Conservation (phyloP, 768 basidiomycete genomes). For the Termitomyces sp. region DNA sequence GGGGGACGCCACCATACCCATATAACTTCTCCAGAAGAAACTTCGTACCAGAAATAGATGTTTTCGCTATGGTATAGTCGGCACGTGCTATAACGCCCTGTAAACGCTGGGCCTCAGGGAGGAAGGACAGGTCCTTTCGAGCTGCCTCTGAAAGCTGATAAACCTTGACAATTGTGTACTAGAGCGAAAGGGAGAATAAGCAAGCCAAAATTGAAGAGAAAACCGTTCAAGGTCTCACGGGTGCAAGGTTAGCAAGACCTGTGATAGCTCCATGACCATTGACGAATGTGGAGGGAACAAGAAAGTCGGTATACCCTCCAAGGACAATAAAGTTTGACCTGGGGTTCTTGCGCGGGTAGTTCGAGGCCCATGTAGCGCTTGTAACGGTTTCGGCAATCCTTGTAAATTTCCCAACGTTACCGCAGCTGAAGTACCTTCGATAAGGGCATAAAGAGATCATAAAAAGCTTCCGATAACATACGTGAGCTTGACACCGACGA, state of each 20-base stretch:
- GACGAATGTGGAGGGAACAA: conserved; percentile 65
- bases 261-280: conserved; percentile 88
- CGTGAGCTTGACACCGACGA: conserved; percentile 88
- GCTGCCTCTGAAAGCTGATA: conserved; percentile 58
- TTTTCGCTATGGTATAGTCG: conserved; percentile 74
- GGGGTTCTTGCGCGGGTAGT: conserved; percentile 63
- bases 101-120: conserved; percentile 64
- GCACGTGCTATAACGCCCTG: conserved; percentile 80
- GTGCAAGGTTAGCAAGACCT: conserved; percentile 80
- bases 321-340: conserved; percentile 75
- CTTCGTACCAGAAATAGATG: conserved; percentile 82
- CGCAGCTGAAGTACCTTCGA: conserved; percentile 48
- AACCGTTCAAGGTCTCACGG: conserved; percentile 35
- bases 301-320: conserved; percentile 82
- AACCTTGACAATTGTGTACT: conserved; percentile 57
- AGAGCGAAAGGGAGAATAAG: conserved; percentile 8
- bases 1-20: conserved; percentile 78
- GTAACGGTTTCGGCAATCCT: conserved; percentile 71
- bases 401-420: conserved; percentile 87
- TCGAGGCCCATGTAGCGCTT: conserved; percentile 43
- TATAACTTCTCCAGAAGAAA: conserved; percentile 64
- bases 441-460: neutral
- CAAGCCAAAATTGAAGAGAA: neutral
- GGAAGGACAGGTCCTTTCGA: conserved; percentile 44
- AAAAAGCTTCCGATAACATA: conserved; percentile 28